Conservation (phyloP, 164 flowering plant species). For the Macadamia tetraphylla region DNA sequence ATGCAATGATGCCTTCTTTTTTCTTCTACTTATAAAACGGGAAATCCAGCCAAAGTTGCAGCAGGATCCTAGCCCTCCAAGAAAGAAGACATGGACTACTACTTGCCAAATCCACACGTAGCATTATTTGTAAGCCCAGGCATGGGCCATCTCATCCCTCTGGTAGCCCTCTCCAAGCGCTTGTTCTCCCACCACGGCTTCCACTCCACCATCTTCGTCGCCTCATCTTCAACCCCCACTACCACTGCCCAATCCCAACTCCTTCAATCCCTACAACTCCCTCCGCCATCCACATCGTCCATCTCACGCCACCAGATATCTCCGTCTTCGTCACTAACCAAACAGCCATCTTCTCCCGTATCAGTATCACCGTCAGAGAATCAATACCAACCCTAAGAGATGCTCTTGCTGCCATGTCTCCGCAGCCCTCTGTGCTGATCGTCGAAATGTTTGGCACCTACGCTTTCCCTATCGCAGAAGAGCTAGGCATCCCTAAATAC, state of each 20-base stretch:
- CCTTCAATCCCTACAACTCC: too few species aligned
- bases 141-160: too few species aligned
- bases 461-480: constrained; percentile 22
- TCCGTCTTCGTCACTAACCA: constrained; percentile 10
- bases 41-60: too few species aligned
- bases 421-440: constrained; percentile 22
- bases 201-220: too few species aligned
- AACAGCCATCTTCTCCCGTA: neutral
- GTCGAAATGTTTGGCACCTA: constrained; percentile 33
- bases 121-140: too few species aligned
- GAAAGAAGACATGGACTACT: too few species aligned
- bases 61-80: too few species aligned
- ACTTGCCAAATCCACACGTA: too few species aligned
- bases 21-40: too few species aligned
- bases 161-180: too few species aligned
- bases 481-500: constrained; percentile 26
- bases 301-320: constrained; percentile 31
- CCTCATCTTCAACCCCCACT: neutral
- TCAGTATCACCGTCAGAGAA: constrained; percentile 14
- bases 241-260: constrained; percentile 5
- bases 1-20: too few species aligned
- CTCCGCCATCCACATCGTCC: constrained; percentile 12
- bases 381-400: constrained; percentile 19
- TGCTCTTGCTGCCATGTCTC: constrained; percentile 7
- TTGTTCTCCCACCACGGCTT: too few species aligned